These are phyloP conservation scores for Cutaneotrichosporon sp. DNA, from an alignment of 1,284 basidiomycete species.

Conservation along the genomic window DNA sequence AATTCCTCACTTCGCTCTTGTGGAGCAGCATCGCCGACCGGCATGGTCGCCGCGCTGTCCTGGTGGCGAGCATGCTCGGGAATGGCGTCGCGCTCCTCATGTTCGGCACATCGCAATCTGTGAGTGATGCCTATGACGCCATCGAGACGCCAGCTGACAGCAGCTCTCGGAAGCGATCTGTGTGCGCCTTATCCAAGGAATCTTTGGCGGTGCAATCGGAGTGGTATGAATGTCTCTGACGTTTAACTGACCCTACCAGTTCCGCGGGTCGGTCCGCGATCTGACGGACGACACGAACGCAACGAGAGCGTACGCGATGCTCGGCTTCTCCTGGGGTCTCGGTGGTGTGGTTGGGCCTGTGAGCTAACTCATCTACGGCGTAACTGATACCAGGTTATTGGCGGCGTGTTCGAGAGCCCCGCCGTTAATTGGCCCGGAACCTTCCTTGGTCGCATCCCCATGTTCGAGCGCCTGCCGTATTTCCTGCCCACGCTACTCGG, in stretches of 20 bases:
- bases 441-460: slow-evolving; percentile 61
- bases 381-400: slow-evolving; percentile 60
- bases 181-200: slow-evolving; percentile 86
- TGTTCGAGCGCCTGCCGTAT: slow-evolving; percentile 85
- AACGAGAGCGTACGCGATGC: slow-evolving; percentile 86
- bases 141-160: slow-evolving; percentile 73
- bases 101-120: slow-evolving; percentile 80
- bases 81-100: slow-evolving; percentile 59
- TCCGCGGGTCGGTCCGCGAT: slow-evolving; percentile 76
- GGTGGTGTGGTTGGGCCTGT: slow-evolving; percentile 64
- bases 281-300: slow-evolving; percentile 81
- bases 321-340: slow-evolving; percentile 95
- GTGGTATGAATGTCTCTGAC: slow-evolving; percentile 61
- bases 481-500: slow-evolving; percentile 84
- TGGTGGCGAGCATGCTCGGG: slow-evolving; percentile 80
- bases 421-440: slow-evolving; percentile 74
- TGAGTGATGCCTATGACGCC: slow-evolving; percentile 54
- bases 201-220: slow-evolving; percentile 92
- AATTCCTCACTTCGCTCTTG: slow-evolving; percentile 86
- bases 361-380: slow-evolving; percentile 11
- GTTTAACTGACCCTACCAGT: slow-evolving; percentile 30
- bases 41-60: slow-evolving; percentile 80
- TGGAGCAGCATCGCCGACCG: slow-evolving; percentile 91
- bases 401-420: slow-evolving; percentile 81
- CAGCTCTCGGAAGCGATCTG: slow-evolving; percentile 78